Conservation (phyloP, 1,284 basidiomycete species). For the Waitea zeae region DNA sequence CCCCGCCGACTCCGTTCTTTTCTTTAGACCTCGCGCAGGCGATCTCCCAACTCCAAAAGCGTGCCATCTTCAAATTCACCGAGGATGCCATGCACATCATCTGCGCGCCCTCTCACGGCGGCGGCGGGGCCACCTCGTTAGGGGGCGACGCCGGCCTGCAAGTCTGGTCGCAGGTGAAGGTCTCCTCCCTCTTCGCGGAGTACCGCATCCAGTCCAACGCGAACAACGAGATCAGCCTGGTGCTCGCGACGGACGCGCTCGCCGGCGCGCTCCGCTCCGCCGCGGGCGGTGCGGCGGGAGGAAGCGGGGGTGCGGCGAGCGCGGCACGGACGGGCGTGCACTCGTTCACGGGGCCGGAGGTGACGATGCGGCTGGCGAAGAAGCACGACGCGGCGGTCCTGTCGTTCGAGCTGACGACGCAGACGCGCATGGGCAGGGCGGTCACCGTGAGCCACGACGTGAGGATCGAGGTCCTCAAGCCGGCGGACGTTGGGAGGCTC, state of each 20-base stretch:
- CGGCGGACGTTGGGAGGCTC: constrained; percentile 52
- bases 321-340: constrained; percentile 8
- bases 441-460: constrained; percentile 58
- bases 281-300: too few species aligned
- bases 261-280: constrained; percentile 51
- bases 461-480: constrained; percentile 60
- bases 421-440: constrained; percentile 30
- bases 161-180: constrained; percentile 70
- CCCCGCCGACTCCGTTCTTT: too few species aligned
- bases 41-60: constrained; percentile 70
- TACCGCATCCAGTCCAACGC: constrained; percentile 83
- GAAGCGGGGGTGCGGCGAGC: constrained; percentile 18
- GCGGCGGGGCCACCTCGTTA: too few species aligned
- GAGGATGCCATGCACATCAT: constrained; percentile 70
- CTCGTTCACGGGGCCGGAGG: constrained; percentile 45
- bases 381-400: constrained; percentile 62
- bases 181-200: constrained; percentile 58
- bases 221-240: constrained; percentile 67
- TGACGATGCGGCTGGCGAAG: constrained; percentile 73
- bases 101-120: constrained; percentile 61
- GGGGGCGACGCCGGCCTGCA: too few species aligned
- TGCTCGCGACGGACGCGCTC: constrained; percentile 57
- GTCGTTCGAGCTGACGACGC: constrained; percentile 53
- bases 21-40: constrained; percentile 51
- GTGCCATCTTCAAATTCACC: constrained; percentile 68